These are phyloP conservation scores for Sequoiadendron giganteum DNA, from an alignment of 75 land plant genomes.

Conservation along the genomic window DNA sequence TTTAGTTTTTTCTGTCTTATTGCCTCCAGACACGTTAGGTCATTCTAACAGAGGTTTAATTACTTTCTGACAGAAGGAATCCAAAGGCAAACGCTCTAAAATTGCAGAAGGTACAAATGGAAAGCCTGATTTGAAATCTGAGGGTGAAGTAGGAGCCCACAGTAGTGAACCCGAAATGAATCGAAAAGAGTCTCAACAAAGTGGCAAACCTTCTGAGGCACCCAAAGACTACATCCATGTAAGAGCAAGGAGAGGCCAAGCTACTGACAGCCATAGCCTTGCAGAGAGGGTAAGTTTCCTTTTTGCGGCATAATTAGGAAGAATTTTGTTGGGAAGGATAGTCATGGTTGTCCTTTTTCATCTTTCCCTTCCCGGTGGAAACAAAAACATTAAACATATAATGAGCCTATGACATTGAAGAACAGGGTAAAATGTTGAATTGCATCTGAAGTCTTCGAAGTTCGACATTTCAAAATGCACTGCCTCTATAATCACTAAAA, in stretches of 20 bases:
- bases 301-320: background rate
- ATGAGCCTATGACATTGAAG: background rate
- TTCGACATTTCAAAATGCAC: background rate
- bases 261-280: constrained; percentile 31
- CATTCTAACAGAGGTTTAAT: background rate
- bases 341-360: background rate
- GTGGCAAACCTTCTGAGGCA: constrained; percentile 47
- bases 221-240: constrained; percentile 37
- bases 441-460: background rate
- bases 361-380: background rate
- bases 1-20: background rate
- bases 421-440: background rate
- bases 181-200: background rate
- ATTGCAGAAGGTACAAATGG: background rate
- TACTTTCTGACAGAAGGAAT: constrained; percentile 20
- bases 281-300: constrained; percentile 18
- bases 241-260: constrained; percentile 29
- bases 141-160: background rate
- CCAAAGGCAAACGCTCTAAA: constrained; percentile 20
- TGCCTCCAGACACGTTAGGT: no score
- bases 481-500: background rate
- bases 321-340: background rate
- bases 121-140: constrained; percentile 1
- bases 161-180: background rate
- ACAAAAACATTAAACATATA: background rate